Base-by-base conservation (phyloP, 2,329 filamentous ascomycete species). In the Colletotrichum scovillei region DNA sequence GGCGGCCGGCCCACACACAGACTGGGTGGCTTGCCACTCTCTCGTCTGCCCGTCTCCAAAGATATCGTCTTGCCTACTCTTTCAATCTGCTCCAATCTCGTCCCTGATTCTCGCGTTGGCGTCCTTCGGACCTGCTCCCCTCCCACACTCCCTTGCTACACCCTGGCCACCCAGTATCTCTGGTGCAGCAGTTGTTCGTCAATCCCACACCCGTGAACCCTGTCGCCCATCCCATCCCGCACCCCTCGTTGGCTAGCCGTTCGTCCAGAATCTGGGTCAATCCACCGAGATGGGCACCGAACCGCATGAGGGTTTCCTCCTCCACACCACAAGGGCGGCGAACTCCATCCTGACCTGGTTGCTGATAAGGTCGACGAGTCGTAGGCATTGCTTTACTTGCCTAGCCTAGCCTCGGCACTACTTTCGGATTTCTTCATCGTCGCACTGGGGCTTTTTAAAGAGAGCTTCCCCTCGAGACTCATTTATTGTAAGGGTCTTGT, bases 281-380 rank as follows among this genome's bases (percentile, higher is more conserved):
- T 70, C 67, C 67, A 65, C 70, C 70, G 67, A 70, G 42, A 65
- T 70, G 60, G 70, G 56, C 70, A 62, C 67, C 67, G 55, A 73
- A 57, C 70, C 60, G 58, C 60, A 65, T 53, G 67, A 73, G 62
- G 67, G 67, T 49, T 56, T 60, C 71, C 71, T 73, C 67, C 62
- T 73, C 67, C 62, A 71, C 62, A 73, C 71, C 42, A 56, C 42
- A 63, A 72, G 30, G 58, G 59, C 52, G 69, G 65, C 65, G 52
- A 72, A 58, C 69, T 69, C 65, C 66, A 63, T 32, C 58, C 66
- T 28, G 49, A 5, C 58, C 58, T 32, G 67, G 67, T 65, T 72
- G 68, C 74, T 75, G 73, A 75, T 76, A 76, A 76, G 75, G 70
- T 67, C 49, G 63, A 74, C 63, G 58, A 59, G 62, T 63, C 46